Evolutionary conservation across 2,329 filamentous ascomycete genomes (phyloP).

Genomic region (Fusarium torulosum): DNA sequence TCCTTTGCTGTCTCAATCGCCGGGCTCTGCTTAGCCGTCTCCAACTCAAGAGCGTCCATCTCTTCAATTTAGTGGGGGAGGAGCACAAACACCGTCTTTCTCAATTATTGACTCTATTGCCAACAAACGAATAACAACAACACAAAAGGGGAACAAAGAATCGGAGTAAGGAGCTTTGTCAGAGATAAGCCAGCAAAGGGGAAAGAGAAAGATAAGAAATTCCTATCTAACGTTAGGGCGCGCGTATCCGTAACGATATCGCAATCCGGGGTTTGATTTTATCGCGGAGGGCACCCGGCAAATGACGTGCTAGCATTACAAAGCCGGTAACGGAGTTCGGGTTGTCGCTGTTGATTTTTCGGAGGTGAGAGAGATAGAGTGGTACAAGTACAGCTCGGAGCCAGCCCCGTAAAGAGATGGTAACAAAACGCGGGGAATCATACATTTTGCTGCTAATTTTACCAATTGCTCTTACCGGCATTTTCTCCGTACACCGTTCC

Average conservation of each 20-base stretch:
- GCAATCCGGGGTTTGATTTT: conserved; percentile 44
- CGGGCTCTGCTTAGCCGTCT: conserved; percentile 51
- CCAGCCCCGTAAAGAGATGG: conserved; percentile 7
- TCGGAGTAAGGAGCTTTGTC: not conserved
- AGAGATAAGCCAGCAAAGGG: conserved; percentile 17
- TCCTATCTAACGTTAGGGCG: conserved; percentile 7
- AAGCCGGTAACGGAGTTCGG: conserved; percentile 48
- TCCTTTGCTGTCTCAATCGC: conserved; percentile 82
- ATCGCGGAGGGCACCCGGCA: conserved; percentile 41
- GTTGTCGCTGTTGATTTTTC: conserved; percentile 28
- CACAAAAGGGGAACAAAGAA: not conserved
- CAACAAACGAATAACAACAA: not conserved
- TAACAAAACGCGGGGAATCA: not conserved
- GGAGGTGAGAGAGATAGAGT: conserved; percentile 32
- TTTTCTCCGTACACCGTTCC: conserved; percentile 21
- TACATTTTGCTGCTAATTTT: not conserved
- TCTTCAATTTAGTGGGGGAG: conserved; percentile 10
- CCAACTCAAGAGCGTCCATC: conserved; percentile 54
- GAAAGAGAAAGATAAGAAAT: conserved; percentile 16
- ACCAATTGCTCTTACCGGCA: conserved; percentile 9
- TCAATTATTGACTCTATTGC: not conserved
- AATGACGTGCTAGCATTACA: conserved; percentile 51
- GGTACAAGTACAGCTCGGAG: conserved; percentile 32
- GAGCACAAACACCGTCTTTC: conserved; percentile 4
- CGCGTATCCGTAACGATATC: conserved; percentile 29